A percentile compares a stretch with the other conserved stretches of the same genome.
These are phyloP conservation scores for Apiospora sp. DNA, from an alignment of 2,329 filamentous ascomycete genomes.

Conservation along the genomic window DNA sequence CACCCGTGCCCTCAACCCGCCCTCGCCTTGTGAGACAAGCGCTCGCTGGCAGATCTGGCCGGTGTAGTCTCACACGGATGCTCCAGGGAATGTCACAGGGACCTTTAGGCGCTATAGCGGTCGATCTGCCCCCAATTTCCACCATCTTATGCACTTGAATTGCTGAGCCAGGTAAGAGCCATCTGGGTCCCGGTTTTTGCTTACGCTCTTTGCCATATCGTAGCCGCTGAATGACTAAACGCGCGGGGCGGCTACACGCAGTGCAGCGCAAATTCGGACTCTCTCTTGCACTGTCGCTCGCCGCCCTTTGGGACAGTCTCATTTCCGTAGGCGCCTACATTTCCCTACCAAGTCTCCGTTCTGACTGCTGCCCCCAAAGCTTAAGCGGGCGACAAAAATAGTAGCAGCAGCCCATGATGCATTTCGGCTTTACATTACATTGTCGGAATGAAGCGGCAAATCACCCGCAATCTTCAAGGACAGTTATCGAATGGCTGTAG, in stretches of 20 bases:
- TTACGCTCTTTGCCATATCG: not conserved
- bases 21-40: conserved; percentile 22
- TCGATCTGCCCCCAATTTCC: conserved; percentile 9
- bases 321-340: conserved; percentile 22
- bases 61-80: not conserved
- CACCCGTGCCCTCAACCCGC: not conserved
- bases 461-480: not conserved
- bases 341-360: not conserved
- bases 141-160: not conserved
- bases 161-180: not conserved
- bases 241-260: conserved; percentile 25
- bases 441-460: conserved; percentile 9
- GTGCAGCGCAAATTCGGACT: conserved; percentile 4
- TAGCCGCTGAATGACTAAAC: conserved; percentile 22
- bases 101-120: conserved; percentile 8
- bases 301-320: not conserved
- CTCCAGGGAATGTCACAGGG: conserved; percentile 15
- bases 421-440: not conserved
- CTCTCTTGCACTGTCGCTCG: not conserved
- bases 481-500: conserved; percentile 1
- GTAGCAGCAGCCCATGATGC: not conserved
- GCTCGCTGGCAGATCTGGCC: conserved; percentile 11
- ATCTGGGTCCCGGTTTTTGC: not conserved
- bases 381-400: conserved; percentile 23
- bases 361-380: conserved; percentile 8